Evolutionary conservation across 176 grass and related monocot genomes (phyloP).

Genomic region (Phragmites australis): DNA sequence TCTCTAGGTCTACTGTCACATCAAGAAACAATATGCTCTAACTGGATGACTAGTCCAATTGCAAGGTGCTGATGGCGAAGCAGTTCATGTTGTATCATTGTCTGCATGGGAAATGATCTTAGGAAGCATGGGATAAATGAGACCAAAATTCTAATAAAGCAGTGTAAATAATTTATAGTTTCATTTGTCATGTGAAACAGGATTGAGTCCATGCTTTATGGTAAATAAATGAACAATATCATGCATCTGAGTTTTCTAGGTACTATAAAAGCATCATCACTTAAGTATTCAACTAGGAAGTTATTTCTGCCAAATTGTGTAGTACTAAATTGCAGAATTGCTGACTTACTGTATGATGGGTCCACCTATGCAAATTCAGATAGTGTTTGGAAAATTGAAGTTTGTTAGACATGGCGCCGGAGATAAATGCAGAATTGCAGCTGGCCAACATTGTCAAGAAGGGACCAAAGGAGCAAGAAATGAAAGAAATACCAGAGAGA

Average conservation of each 20-base stretch:
- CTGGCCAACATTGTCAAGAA: background rate
- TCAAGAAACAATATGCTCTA: slow-evolving; percentile 1
- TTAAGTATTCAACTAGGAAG: background rate
- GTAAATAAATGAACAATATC: slow-evolving; percentile 15
- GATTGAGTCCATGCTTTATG: background rate
- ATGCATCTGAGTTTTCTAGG: background rate
- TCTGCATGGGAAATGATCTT: background rate
- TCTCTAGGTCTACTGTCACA: background rate
- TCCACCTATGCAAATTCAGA: background rate
- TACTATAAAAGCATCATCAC: background rate
- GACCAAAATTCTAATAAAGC: background rate
- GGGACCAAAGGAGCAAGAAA: background rate
- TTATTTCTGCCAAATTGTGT: background rate
- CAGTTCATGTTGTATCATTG: background rate
- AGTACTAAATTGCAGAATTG: background rate
- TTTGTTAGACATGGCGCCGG: background rate
- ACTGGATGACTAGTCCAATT: background rate
- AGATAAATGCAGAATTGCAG: background rate
- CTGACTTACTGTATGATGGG: background rate
- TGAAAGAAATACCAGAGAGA: background rate
- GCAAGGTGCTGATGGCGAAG: background rate
- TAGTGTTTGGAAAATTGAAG: background rate
- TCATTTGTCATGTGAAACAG: background rate
- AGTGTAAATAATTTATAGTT: background rate
- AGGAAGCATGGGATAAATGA: background rate